Evolutionary conservation across 768 basidiomycete species (phyloP).

Genomic region (Amanita thiersii): DNA sequence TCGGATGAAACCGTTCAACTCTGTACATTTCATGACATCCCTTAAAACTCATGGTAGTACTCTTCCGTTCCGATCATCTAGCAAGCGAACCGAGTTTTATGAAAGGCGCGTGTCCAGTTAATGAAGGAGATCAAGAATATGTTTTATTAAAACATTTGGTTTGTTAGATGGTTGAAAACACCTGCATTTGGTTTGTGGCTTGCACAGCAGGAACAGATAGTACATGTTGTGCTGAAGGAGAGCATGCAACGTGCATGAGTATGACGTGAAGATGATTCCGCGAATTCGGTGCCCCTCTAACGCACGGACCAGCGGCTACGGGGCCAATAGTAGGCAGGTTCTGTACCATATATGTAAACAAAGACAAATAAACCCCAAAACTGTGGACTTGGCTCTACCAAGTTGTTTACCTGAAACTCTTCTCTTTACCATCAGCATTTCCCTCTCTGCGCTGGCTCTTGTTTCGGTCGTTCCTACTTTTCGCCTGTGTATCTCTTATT

Average conservation of each 20-base stretch:
- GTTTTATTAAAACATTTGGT: not conserved
- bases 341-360: constrained; percentile 14
- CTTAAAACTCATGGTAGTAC: constrained; percentile 63
- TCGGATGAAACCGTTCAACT: constrained; percentile 65
- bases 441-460: constrained; percentile 6
- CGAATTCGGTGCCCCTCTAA: not conserved
- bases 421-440: constrained; percentile 8
- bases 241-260: not conserved
- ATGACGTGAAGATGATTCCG: too few relatives aligned
- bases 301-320: constrained; percentile 11
- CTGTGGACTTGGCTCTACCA: not conserved
- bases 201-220: constrained; percentile 65
- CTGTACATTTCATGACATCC: constrained; percentile 60
- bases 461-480: constrained; percentile 13
- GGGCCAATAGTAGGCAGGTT: not conserved
- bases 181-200: constrained; percentile 79
- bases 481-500: constrained; percentile 16
- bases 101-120: constrained; percentile 32
- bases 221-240: constrained; percentile 42
- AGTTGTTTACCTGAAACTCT: constrained; percentile 1
- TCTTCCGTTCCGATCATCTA: constrained; percentile 65
- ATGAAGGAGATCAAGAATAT: too few relatives aligned
- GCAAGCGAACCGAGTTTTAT: constrained; percentile 67
- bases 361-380: constrained; percentile 13
- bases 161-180: constrained; percentile 53